A percentile compares a stretch with the other conserved stretches of the same genome.
Conservation (phyloP, 2,329 filamentous ascomycete species). For the Albophoma yamanashiensis region DNA sequence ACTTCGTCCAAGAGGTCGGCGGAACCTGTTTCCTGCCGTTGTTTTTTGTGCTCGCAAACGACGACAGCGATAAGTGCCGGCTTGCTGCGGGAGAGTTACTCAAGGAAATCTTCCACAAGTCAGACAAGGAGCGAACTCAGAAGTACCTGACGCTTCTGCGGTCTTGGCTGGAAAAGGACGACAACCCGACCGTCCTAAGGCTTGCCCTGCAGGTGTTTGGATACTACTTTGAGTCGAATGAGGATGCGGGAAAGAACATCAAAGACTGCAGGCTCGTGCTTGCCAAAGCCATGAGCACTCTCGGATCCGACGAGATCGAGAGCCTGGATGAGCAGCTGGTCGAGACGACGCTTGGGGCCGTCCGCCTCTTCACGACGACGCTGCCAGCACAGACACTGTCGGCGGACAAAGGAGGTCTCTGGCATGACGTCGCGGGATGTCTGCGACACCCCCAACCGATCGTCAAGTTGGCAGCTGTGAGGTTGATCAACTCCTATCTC, state of each 20-base stretch:
- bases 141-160: slow-evolving; percentile 62
- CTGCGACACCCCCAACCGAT: slow-evolving; percentile 61
- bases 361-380: slow-evolving; percentile 55
- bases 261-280: slow-evolving; percentile 59
- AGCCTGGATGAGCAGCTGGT: slow-evolving; percentile 59
- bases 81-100: slow-evolving; percentile 71
- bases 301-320: slow-evolving; percentile 42
- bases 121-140: slow-evolving; percentile 60
- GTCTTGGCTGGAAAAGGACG: slow-evolving; percentile 65
- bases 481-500: slow-evolving; percentile 67
- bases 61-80: slow-evolving; percentile 77
- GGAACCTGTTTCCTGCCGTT: slow-evolving; percentile 77
- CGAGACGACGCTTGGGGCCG: slow-evolving; percentile 60
- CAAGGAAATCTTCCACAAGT: slow-evolving; percentile 68
- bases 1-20: slow-evolving; percentile 72
- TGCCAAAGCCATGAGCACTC: slow-evolving; percentile 38
- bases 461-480: slow-evolving; percentile 68
- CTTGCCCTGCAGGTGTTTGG: slow-evolving; percentile 73
- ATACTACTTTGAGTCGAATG: slow-evolving; percentile 67
- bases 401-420: slow-evolving; percentile 50
- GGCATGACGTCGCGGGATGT: slow-evolving; percentile 57
- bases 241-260: slow-evolving; percentile 45
- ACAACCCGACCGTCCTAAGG: slow-evolving; percentile 59
- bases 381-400: slow-evolving; percentile 56
- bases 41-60: slow-evolving; percentile 77